A percentile compares a stretch with the other conserved stretches of the same genome.
Conservation (phyloP, 1,284 basidiomycete genomes). For the Anthracocystis setariae region DNA sequence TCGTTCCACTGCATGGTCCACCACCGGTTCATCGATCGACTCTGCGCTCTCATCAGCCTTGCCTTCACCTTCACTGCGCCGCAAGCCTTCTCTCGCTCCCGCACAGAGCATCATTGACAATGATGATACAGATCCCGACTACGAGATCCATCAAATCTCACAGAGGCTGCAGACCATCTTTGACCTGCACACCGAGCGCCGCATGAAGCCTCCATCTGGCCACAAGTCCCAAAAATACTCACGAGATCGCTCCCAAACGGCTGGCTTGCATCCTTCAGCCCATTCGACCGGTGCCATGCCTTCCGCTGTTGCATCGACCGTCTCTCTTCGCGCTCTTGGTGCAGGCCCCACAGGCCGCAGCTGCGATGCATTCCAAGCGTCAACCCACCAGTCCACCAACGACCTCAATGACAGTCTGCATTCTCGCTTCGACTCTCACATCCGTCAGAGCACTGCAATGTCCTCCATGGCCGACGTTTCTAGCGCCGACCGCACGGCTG, state of each 20-base stretch:
- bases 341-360: constrained; percentile 36
- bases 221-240: constrained; percentile 5
- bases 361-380: constrained; percentile 34
- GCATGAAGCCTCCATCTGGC: constrained; percentile 48
- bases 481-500: background rate
- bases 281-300: constrained; percentile 36
- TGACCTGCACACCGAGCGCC: constrained; percentile 54
- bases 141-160: constrained; percentile 41
- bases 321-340: constrained; percentile 27
- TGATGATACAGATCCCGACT: constrained; percentile 33
- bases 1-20: constrained; percentile 19
- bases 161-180: constrained; percentile 54
- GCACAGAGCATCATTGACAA: constrained; percentile 49
- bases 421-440: constrained; percentile 19
- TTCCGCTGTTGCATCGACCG: constrained; percentile 22
- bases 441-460: constrained; percentile 19
- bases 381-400: background rate
- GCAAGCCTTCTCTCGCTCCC: constrained; percentile 31
- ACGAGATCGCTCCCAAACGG: constrained; percentile 16
- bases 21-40: constrained; percentile 2
- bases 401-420: constrained; percentile 18
- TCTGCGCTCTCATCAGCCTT: background rate
- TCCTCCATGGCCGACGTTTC: constrained; percentile 9
- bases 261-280: constrained; percentile 33
- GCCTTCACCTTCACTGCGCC: constrained; percentile 11